Evolutionary conservation across 2,329 filamentous ascomycete species (phyloP), one percentile per base, ranked within the genome.

Genomic region (Claviceps sp.): DNA sequence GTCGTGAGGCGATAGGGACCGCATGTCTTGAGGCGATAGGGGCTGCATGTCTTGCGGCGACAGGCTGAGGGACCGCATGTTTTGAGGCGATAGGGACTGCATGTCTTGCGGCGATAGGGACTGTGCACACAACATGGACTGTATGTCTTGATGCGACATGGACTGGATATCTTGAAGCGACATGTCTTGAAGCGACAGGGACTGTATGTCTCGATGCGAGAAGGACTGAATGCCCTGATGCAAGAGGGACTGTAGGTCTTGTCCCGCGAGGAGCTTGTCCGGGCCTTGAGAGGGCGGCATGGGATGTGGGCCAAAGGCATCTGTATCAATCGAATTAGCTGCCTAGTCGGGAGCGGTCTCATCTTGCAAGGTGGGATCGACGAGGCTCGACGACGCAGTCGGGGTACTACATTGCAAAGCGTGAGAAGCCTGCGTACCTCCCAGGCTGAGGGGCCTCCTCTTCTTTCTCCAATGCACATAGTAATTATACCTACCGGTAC

Each of bases 331-430:
- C 14, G 50, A 42, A 22, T 26, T 48, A 37, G 47, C 30, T 22
- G 53, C 30, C 50, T 50, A 54, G 37, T n/a, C 20, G 13, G 47
- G 30, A 18, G 44, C 20, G 37, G 41, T 26, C 2, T 52, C 53
- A 30, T 54, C 47, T 30, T 48, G 37, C 50, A 52, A 49, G 37
- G 52, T 18, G 24, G 50, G 34, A n/a, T 54, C 52, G 13, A 47
- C 43, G 5, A 54, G 20, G 20, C n/a, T 52, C 20, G 50, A 52
- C 37, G 50, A 52, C 14, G 46, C 47, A 16, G 53, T 54, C 38
- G 53, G 52, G 37, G 47, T 50, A 37, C 52, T 50, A 50, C 53
- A 54, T 26, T 47, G 53, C 26, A 43, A 50, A 13, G 14, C 18
- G 13, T 50, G 47, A 18, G 37, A 24, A n/a, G 47, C 40, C 37